A percentile compares a stretch with the other conserved stretches of the same genome.
phyloP scores from a whole-genome alignment of 768 basidiomycete species.

The Boletus eberwhitei region DNA sequence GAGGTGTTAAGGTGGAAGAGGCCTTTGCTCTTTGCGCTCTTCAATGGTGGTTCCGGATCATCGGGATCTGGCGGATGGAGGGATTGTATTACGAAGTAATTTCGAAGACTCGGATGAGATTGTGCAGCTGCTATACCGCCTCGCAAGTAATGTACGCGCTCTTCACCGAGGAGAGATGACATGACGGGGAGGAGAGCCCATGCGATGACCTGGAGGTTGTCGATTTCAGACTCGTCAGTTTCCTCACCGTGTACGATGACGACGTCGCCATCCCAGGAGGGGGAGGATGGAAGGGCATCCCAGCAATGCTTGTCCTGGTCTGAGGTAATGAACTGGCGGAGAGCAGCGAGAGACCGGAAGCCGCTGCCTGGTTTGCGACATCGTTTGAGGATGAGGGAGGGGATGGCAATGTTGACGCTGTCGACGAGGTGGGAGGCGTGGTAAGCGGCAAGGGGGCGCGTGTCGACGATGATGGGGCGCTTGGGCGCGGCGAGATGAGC shows the following conservation, averaged over 20 bases:
- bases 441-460: constrained; percentile 67
- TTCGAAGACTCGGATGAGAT: constrained; percentile 53
- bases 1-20: constrained; percentile 68
- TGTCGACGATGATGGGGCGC: constrained; percentile 78
- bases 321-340: constrained; percentile 81
- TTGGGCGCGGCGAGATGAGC: constrained; percentile 44
- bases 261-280: constrained; percentile 65
- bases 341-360: constrained; percentile 60
- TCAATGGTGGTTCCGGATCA: constrained; percentile 18
- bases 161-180: constrained; percentile 51
- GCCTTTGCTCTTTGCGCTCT: constrained; percentile 41
- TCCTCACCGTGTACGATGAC: constrained; percentile 76
- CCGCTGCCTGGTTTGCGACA: constrained; percentile 68
- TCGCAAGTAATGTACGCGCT: constrained; percentile 62
- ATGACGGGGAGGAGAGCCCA: constrained; percentile 72
- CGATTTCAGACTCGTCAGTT: constrained; percentile 65
- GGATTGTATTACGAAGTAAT: constrained; percentile 39
- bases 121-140: constrained; percentile 68
- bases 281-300: constrained; percentile 53
- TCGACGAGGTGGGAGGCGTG: constrained; percentile 59
- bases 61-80: constrained; percentile 13
- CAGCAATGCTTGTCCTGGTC: constrained; percentile 68
- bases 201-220: constrained; percentile 52
- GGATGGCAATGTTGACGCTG: constrained; percentile 84
- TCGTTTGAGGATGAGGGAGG: constrained; percentile 87